These are phyloP conservation scores for Colletotrichum sp. DNA, from an alignment of 2,329 filamentous ascomycete genomes.

Conservation along the genomic window DNA sequence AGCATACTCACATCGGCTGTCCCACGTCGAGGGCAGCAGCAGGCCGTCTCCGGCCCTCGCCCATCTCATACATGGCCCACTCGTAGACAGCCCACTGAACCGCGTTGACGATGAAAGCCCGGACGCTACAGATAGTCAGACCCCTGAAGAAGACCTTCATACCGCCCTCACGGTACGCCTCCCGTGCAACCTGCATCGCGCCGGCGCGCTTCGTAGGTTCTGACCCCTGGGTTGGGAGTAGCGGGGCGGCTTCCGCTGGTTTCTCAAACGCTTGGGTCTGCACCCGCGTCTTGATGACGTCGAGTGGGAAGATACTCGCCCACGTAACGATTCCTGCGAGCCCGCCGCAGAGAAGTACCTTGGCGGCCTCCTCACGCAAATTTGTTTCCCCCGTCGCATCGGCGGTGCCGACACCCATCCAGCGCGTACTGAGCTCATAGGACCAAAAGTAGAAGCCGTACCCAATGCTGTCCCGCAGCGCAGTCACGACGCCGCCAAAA, in stretches of 20 bases:
- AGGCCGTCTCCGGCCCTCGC: slow-evolving; percentile 32
- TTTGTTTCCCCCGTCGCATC: slow-evolving; percentile 21
- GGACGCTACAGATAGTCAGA: slow-evolving; percentile 78
- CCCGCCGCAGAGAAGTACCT: slow-evolving; percentile 82
- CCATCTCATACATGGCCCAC: slow-evolving; percentile 74
- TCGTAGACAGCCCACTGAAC: slow-evolving; percentile 94
- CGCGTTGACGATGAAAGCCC: slow-evolving; percentile 93
- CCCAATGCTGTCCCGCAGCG: slow-evolving; percentile 83
- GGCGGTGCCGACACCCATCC: slow-evolving; percentile 44
- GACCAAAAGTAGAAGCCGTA: slow-evolving; percentile 98
- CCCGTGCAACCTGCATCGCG: slow-evolving; percentile 67
- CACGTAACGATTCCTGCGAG: slow-evolving; percentile 88
- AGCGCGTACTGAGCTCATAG: slow-evolving; percentile 77
- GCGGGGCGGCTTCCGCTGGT: slow-evolving; percentile 27
- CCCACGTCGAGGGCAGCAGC: not conserved
- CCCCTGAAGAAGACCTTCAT: slow-evolving; percentile 72
- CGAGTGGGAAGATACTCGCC: slow-evolving; percentile 88
- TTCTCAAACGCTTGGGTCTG: slow-evolving; percentile 67
- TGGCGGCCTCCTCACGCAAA: slow-evolving; percentile 54
- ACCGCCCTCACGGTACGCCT: slow-evolving; percentile 70
- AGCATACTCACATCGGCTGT: slow-evolving; percentile 17
- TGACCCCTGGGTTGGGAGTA: slow-evolving; percentile 33
- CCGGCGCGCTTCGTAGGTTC: slow-evolving; percentile 40
- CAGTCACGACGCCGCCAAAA: slow-evolving; percentile 81
- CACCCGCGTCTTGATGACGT: slow-evolving; percentile 91